phyloP scores from a whole-genome alignment of 2,329 filamentous ascomycete genomes.

The Pseudogymnoascus sp. region DNA sequence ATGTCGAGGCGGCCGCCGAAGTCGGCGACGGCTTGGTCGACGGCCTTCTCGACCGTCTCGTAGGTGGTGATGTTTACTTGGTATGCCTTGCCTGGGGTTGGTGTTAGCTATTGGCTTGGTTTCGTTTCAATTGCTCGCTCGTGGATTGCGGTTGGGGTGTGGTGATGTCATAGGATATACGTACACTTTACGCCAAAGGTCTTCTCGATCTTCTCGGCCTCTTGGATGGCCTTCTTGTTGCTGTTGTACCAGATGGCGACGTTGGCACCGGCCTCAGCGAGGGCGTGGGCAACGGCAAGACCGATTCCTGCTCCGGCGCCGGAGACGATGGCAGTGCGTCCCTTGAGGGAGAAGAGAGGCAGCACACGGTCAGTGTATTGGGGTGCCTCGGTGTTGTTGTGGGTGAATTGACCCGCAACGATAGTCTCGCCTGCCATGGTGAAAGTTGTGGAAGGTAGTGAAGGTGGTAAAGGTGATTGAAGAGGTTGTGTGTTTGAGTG shows the following conservation, averaged over 20 bases:
- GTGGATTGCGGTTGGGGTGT: not conserved
- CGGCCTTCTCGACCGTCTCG: conserved; percentile 43
- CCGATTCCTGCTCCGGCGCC: conserved; percentile 67
- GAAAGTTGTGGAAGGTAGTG: not conserved
- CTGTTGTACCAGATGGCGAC: conserved; percentile 67
- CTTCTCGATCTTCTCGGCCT: conserved; percentile 56
- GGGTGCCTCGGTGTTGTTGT: conserved; percentile 47
- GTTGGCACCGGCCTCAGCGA: conserved; percentile 65
- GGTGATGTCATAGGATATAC: conserved; percentile 22
- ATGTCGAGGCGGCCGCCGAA: conserved; percentile 70
- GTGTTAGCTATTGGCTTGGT: conserved; percentile 10
- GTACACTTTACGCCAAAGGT: conserved; percentile 61
- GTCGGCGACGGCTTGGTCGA: conserved; percentile 51
- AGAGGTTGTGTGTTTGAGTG: not conserved
- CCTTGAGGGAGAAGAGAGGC: conserved; percentile 62
- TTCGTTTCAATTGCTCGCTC: conserved; percentile 3
- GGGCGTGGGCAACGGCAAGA: conserved; percentile 53
- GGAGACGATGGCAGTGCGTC: conserved; percentile 62
- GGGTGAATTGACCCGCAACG: conserved; percentile 43
- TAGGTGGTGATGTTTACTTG: conserved; percentile 52
- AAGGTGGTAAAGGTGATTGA: not conserved
- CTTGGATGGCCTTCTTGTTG: conserved; percentile 56
- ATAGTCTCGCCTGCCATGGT: conserved; percentile 18
- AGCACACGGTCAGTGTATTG: conserved; percentile 45
- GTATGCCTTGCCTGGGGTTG: conserved; percentile 47